Conservation (phyloP, 352 stramenopile species). For the Phytophthora syringae region DNA sequence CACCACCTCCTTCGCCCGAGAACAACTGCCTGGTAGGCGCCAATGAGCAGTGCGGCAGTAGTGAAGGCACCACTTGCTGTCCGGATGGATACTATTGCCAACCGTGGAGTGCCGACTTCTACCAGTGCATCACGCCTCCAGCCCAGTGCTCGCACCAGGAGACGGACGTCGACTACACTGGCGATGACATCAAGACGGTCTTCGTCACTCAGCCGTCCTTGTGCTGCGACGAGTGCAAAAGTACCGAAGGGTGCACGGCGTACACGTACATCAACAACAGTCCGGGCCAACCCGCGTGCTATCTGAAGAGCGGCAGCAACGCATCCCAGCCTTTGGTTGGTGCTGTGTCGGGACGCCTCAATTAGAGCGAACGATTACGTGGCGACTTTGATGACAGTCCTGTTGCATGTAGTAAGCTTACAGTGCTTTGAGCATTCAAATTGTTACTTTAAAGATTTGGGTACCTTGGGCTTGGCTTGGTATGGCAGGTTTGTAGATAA, state of each 20-base stretch:
- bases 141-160: conserved; percentile 40
- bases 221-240: conserved; percentile 32
- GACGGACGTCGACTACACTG: conserved; percentile 44
- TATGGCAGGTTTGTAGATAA: too few species aligned
- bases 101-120: conserved; percentile 46
- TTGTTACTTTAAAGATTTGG: too few species aligned
- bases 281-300: conserved; percentile 26
- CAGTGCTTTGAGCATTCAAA: too few species aligned
- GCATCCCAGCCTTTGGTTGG: conserved; percentile 6
- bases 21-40: conserved; percentile 15
- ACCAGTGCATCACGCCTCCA: conserved; percentile 48
- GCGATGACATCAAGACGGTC: conserved; percentile 51
- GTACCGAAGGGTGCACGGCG: conserved; percentile 26
- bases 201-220: conserved; percentile 31
- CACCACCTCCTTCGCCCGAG: conserved; percentile 8
- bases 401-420: too few species aligned
- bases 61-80: conserved; percentile 36
- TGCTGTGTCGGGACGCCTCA: conserved; percentile 5
- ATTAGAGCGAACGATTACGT: conserved; percentile 12
- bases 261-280: conserved; percentile 48
- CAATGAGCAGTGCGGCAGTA: conserved; percentile 30
- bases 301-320: conserved; percentile 30
- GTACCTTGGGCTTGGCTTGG: too few species aligned
- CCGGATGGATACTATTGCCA: conserved; percentile 9
- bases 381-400: too few species aligned